Evolutionary conservation across 2,329 filamentous ascomycete genomes (phyloP), one percentile per base, ranked within the genome.

Genomic region (Elsinoe australis): DNA sequence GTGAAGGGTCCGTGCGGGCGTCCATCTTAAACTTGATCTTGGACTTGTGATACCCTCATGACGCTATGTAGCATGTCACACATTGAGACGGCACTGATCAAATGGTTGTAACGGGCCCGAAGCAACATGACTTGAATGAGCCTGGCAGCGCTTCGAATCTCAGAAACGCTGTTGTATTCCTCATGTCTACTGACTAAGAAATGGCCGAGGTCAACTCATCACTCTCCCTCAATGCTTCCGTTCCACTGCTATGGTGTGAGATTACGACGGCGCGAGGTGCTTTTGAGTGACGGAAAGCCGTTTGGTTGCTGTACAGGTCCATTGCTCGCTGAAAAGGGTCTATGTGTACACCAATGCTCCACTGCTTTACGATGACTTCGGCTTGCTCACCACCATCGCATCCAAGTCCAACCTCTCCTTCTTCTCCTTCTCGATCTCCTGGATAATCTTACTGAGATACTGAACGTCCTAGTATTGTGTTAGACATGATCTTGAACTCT

Each of bases 391-490:
- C 52, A 78, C 69, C 71, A 86, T 74, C 55, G 75, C 71, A 66
- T 86, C 83, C 58, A 86, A 69, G 61, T 86, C 82, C 56, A 74
- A 72, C 56, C 81, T 76, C 69, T 87, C 83, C 61, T 74, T 75
- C 57, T 71, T 66, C 71, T 85, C 82, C 49, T 73, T 70, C 68
- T 85, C 79, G 59, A 87, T 77, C 65, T 83, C 78, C 56, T 72
- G 69, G 66, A 87, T 84, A 64, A 85, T 76, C 29, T 76, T 76
- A 58, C 72, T 73, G 44, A 87, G 73, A 65, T 87, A 87, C 59
- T 72, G 71, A 51, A 71, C 61, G 59, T 86, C 83, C 82, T 87
- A 64, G 50, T 48, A 17, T 24, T 63, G 48, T 64, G 18, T 49
- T 32, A 49, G 44, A 36, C 28, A 21, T 36, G 22, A 17, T 31